Percentiles rank a stretch among this genome's conserved stretches.
phyloP scores from a whole-genome alignment of 2,329 filamentous ascomycete genomes.

The Diaporthe longicolla region DNA sequence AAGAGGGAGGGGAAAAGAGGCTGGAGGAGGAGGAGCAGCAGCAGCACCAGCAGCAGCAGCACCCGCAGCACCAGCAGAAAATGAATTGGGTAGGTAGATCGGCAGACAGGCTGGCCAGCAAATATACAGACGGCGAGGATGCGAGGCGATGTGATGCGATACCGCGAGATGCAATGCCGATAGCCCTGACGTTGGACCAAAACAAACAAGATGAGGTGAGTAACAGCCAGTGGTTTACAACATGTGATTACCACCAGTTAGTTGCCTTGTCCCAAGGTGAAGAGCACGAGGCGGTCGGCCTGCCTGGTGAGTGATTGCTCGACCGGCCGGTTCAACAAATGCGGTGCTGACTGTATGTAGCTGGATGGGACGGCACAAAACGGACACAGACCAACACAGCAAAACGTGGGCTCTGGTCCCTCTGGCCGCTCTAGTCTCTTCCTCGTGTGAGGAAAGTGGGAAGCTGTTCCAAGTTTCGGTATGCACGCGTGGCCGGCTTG shows the following conservation, averaged over 20 bases:
- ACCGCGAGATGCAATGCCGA: background rate
- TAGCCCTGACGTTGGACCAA: conserved; percentile 19
- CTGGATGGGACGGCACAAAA: conserved; percentile 1
- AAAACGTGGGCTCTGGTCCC: background rate
- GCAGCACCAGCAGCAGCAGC: too few relatives aligned
- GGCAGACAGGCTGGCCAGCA: background rate
- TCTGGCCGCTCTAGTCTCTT: background rate
- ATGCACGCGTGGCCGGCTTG: background rate
- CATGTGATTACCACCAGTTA: background rate
- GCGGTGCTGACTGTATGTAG: background rate
- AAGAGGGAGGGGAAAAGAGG: background rate
- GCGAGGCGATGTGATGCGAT: background rate
- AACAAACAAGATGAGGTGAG: conserved; percentile 8
- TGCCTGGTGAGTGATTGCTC: background rate
- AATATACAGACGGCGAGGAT: background rate
- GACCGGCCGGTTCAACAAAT: background rate
- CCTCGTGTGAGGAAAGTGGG: conserved; percentile 17
- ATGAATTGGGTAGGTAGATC: background rate
- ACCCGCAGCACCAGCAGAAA: too few relatives aligned
- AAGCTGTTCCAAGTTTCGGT: conserved; percentile 5
- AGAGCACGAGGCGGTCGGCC: background rate
- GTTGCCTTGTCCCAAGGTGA: background rate
- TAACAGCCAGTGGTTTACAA: background rate
- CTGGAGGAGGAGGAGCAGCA: background rate
- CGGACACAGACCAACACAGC: background rate